phyloP scores from a whole-genome alignment of 352 stramenopile genomes.

The Globisporangium recalcitrans region DNA sequence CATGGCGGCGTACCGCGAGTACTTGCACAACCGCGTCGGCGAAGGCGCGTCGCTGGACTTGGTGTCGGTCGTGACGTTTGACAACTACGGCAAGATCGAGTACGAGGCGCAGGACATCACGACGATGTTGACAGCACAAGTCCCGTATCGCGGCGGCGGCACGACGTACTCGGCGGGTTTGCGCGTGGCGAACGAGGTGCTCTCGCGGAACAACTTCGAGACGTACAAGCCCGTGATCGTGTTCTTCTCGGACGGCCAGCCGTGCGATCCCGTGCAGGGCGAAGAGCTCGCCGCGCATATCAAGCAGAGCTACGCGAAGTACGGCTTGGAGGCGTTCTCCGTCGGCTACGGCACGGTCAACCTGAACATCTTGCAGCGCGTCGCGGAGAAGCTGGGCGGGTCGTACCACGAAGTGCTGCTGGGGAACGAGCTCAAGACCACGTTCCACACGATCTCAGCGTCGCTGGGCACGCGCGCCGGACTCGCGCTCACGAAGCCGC shows the following conservation, averaged over 20 bases:
- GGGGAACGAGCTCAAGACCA: constrained; percentile 64
- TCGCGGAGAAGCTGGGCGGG: constrained; percentile 53
- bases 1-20: constrained; percentile 51
- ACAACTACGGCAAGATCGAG: constrained; percentile 30
- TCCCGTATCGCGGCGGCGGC: constrained; percentile 39
- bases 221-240: constrained; percentile 61
- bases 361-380: constrained; percentile 43
- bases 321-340: constrained; percentile 52
- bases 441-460: constrained; percentile 70
- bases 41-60: constrained; percentile 51
- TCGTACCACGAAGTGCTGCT: constrained; percentile 56
- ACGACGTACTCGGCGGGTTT: constrained; percentile 54
- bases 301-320: constrained; percentile 44
- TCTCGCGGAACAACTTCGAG: constrained; percentile 60
- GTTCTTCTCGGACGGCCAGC: constrained; percentile 78
- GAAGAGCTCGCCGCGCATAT: constrained; percentile 58
- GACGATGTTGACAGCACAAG: constrained; percentile 20
- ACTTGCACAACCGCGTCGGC: constrained; percentile 59
- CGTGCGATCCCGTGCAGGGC: constrained; percentile 34
- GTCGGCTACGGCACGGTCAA: constrained; percentile 77
- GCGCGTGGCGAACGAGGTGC: constrained; percentile 50
- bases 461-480: constrained; percentile 57
- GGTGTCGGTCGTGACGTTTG: constrained; percentile 75
- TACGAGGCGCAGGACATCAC: constrained; percentile 55
- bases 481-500: constrained; percentile 49